Evolutionary conservation across 2,329 filamentous ascomycete species (phyloP).

Genomic region (Bimuria novae-zelandiae): DNA sequence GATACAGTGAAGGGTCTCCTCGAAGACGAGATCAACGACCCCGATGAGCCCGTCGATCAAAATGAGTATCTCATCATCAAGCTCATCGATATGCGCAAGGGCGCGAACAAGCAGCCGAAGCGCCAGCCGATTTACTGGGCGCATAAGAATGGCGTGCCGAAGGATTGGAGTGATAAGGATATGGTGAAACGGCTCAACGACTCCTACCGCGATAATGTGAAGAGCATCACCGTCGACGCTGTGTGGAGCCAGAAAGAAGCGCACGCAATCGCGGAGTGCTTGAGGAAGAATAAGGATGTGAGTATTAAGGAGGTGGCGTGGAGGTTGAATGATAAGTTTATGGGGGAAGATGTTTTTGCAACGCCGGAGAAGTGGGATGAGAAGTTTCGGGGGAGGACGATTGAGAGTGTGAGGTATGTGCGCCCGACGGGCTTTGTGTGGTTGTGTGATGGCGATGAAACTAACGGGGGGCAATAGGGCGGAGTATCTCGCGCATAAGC

Average conservation of each 20-base stretch:
- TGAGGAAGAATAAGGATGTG: neutral
- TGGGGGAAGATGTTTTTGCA: neutral
- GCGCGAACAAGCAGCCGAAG: constrained; percentile 9
- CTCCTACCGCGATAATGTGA: neutral
- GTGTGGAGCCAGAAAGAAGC: neutral
- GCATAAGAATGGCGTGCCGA: constrained; percentile 24
- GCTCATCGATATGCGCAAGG: constrained; percentile 39
- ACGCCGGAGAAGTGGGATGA: neutral
- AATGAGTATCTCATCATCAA: constrained; percentile 23
- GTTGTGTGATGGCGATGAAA: too few relatives aligned
- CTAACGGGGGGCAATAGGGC: too few relatives aligned
- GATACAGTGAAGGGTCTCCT: too few relatives aligned
- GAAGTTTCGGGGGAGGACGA: neutral
- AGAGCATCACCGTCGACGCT: neutral
- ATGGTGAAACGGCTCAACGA: constrained; percentile 26
- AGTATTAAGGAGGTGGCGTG: neutral
- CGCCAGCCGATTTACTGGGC: constrained; percentile 20
- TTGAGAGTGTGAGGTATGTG: neutral
- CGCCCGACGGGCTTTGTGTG: too few relatives aligned
- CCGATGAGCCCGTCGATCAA: constrained; percentile 23
- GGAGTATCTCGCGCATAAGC: neutral
- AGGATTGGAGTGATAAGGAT: constrained; percentile 29
- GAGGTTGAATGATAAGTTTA: neutral
- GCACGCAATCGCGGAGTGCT: neutral
- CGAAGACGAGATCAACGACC: too few relatives aligned